Conservation (phyloP, 2,329 filamentous ascomycete genomes). For the Diaporthe ampelina region DNA sequence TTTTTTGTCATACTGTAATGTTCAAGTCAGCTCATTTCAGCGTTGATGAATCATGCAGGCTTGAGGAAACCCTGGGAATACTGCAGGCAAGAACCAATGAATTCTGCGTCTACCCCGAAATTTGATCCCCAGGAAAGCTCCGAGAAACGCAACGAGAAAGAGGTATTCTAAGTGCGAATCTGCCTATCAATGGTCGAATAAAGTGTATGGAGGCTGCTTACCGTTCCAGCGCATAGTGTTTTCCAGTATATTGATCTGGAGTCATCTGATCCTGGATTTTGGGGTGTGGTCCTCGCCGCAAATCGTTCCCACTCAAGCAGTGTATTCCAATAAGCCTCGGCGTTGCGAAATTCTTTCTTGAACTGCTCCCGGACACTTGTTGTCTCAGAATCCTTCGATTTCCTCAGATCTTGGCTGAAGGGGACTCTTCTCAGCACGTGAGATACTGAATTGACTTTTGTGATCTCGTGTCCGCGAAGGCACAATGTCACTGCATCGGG, state of each 20-base stretch:
- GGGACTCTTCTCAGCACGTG: background rate
- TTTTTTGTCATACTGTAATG: background rate
- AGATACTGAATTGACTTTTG: background rate
- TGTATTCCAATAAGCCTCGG: background rate
- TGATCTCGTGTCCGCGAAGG: conserved; percentile 1
- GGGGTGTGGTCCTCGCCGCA: background rate
- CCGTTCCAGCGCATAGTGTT: background rate
- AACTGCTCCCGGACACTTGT: background rate
- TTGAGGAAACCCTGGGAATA: too few species aligned
- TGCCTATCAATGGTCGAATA: too few species aligned
- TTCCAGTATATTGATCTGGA: background rate
- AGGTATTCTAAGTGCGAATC: too few species aligned
- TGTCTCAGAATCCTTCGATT: background rate
- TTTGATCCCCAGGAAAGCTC: too few species aligned
- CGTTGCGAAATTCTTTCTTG: background rate
- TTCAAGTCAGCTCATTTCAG: background rate
- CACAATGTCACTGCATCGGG: background rate
- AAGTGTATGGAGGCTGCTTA: background rate
- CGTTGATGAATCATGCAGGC: too few species aligned
- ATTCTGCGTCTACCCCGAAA: too few species aligned
- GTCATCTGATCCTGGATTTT: background rate
- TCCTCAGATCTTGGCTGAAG: background rate
- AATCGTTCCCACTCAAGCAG: conserved; percentile 2
- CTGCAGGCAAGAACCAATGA: too few species aligned
- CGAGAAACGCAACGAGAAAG: too few species aligned